Evolutionary conservation across 192 early-diverging fungal genomes (phyloP), one percentile per base, ranked within the genome.

Genomic region (Diversispora epigaea): DNA sequence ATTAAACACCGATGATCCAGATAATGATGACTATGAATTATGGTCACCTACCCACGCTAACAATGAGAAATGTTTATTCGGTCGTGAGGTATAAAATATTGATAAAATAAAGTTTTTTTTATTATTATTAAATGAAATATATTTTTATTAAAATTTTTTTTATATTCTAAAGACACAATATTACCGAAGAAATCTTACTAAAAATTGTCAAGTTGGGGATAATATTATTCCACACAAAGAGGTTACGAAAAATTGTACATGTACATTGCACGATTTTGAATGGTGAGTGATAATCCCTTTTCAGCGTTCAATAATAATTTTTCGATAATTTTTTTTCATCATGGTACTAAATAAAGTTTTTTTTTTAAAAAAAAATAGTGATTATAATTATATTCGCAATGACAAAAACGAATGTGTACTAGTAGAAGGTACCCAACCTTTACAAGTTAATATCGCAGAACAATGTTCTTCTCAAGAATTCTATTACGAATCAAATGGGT

Each of bases 21-120:
- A 73, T 80, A 15, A 86, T 74, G 91, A 86, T 76, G 96, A 98
- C 77, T 99, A 96, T 89, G 94, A 97, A 73, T 78, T 85, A 69
- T 97, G 96, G 96, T 86, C 83, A 11, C 89, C 91, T 1, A 84
- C 86, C 47, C 85, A 43, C n/a, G 1, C 32, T 22, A 84, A 89
- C 40, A 88, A 87, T 19, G 80, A 89, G 57, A 80, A 85, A 15
- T 95, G 93, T 70, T 77, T 89, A 4, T 78, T 91, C 10, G 89
- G 89, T 11, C 71, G 78, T 68, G 77, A 87, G 62, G 84, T 89
- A 21, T 9, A 12, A 21, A 21, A n/a, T 17, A 17, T 12, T 11
- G 17, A n/a, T 8, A 22, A 4, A 7, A n/a, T 15, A 43, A 32
- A 17, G 0, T 64, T n/a, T 66, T 19, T 40, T 49, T 14, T 41